phyloP scores from a whole-genome alignment of 768 basidiomycete species.

The Lactarius psammicola region DNA sequence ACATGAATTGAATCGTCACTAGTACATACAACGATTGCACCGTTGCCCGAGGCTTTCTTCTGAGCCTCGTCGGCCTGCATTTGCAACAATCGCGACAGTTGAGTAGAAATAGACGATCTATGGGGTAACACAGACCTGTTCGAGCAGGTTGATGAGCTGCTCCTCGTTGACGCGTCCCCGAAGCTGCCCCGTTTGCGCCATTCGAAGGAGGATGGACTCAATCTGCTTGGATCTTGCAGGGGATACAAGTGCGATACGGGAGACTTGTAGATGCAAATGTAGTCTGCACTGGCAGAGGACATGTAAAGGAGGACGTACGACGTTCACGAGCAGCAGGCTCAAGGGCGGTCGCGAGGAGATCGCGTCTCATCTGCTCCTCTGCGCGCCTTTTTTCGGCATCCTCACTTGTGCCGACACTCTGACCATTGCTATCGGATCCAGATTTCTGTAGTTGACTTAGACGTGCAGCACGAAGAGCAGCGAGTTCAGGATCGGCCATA shows the following conservation, averaged over 20 bases:
- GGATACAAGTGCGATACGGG: slow-evolving; percentile 84
- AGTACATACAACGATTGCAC: slow-evolving; percentile 41
- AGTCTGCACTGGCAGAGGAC: slow-evolving; percentile 4
- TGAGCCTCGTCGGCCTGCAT: slow-evolving; percentile 47
- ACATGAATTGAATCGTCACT: not conserved
- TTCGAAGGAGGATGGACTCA: slow-evolving; percentile 71
- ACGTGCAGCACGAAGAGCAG: slow-evolving; percentile 46
- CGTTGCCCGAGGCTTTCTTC: slow-evolving; percentile 38
- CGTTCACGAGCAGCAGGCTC: slow-evolving; percentile 29
- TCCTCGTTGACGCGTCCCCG: slow-evolving; percentile 72
- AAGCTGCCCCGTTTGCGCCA: slow-evolving; percentile 83
- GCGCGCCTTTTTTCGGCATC: slow-evolving; percentile 44
- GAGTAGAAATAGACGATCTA: not conserved
- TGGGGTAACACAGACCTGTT: slow-evolving; percentile 58
- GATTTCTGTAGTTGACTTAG: slow-evolving; percentile 41
- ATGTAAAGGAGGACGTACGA: slow-evolving; percentile 14
- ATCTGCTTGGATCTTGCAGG: slow-evolving; percentile 79
- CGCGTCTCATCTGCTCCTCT: slow-evolving; percentile 74
- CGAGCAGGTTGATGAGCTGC: slow-evolving; percentile 81
- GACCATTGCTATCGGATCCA: slow-evolving; percentile 23
- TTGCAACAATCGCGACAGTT: not conserved
- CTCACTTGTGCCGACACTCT: slow-evolving; percentile 49
- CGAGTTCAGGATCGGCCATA: slow-evolving; percentile 42
- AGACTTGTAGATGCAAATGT: slow-evolving; percentile 49
- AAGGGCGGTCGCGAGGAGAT: slow-evolving; percentile 41